Base-by-base conservation (phyloP, 192 early-diverging fungal species). In the Coemansia sp. region DNA sequence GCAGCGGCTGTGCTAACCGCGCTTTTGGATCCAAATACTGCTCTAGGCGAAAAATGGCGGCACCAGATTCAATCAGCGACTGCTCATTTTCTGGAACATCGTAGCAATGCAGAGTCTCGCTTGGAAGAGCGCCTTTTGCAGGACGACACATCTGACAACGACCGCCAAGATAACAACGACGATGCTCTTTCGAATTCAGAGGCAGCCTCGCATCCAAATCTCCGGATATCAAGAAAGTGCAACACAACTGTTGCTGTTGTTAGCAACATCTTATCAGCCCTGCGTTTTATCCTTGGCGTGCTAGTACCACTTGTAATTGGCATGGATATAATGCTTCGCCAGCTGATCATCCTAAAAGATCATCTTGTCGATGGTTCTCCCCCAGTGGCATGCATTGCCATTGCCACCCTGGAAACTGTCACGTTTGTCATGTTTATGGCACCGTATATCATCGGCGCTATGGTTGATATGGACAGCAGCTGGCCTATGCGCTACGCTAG, bases 351-450 rank as follows among this genome's bases (percentile, higher is more conserved):
- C n/a, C 63, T 81, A 40, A 75, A 81, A 48, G 78, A 75, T 42
- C 78, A 81, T 35, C 55, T 81, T 31, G 63, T 65, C 18, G 78
- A 81, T 35, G 78, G 78, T 16, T 75, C 72, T 0, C 72, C 78
- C 21, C 68, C 72, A 2, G 23, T 58, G 37, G 78, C 63, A 21
- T 81, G 78, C 58, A 48, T 67, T 35, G 49, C 65, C 23, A 75
- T 81, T 26, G 72, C 69, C 2, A 53, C 78, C 0, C 25, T 81
- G 53, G 69, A 81, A 12, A 65, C 66, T 16, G 68, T 65, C 9
- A 69, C 72, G 3, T 81, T 81, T 49, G 56, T 69, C 6, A 26
- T 75, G 66, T 63, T 75, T 43, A 34, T 81, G 66, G 58, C 78
- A 9, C 78, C 78, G 23, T 75, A 72, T 34, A 66, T 67, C 30